A percentile compares a stretch with the other conserved stretches of the same genome.
phyloP scores from a whole-genome alignment of 2,329 filamentous ascomycete genomes.

The Cercospora sp. region DNA sequence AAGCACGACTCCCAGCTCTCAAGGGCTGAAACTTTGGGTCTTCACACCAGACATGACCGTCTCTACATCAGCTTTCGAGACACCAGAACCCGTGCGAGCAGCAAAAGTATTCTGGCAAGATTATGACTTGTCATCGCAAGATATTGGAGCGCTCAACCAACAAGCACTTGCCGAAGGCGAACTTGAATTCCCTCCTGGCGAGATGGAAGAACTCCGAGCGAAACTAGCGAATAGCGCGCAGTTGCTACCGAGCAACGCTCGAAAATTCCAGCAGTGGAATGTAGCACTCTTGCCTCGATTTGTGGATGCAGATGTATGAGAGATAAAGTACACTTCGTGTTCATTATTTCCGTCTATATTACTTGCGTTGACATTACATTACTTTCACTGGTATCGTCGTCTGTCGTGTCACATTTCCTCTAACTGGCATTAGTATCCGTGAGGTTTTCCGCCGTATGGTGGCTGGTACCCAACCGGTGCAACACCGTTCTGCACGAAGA shows the following conservation, averaged over 20 bases:
- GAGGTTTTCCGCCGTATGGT: neutral
- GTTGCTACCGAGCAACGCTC: conserved; percentile 30
- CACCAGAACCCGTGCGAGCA: conserved; percentile 48
- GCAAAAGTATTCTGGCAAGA: conserved; percentile 58
- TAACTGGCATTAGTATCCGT: neutral
- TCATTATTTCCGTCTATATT: neutral
- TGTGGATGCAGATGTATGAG: conserved; percentile 15
- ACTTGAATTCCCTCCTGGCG: conserved; percentile 29
- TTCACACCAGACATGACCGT: conserved; percentile 62
- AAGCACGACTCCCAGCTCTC: conserved; percentile 40
- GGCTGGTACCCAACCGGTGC: conserved; percentile 9
- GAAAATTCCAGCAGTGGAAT: conserved; percentile 28
- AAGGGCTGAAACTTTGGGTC: conserved; percentile 51
- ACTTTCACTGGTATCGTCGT: neutral
- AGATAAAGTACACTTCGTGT: neutral
- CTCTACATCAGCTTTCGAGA: conserved; percentile 46
- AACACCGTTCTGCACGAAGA: conserved; percentile 32
- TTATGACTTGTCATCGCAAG: conserved; percentile 14
- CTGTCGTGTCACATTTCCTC: neutral
- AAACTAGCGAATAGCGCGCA: conserved; percentile 38
- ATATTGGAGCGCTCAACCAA: conserved; percentile 19
- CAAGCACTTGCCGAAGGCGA: conserved; percentile 32
- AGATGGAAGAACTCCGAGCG: conserved; percentile 44
- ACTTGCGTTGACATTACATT: neutral
- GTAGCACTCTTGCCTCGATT: conserved; percentile 28